These are phyloP conservation scores for Dichomitus squalens DNA, from an alignment of 1,284 basidiomycete species.

Conservation along the genomic window DNA sequence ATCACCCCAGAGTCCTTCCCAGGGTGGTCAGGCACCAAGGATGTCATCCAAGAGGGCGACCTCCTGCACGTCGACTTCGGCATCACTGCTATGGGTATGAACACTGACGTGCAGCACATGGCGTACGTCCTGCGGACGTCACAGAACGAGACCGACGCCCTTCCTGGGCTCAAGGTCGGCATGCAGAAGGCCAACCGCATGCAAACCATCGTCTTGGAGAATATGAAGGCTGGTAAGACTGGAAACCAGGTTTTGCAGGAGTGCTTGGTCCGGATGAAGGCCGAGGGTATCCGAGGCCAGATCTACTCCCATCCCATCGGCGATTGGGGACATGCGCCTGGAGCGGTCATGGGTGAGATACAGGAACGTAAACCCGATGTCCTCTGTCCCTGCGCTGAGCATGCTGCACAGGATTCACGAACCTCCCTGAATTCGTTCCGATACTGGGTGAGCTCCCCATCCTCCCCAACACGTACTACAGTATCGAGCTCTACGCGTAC, in stretches of 20 bases:
- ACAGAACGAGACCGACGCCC: constrained; percentile 43
- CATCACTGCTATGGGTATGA: constrained; percentile 53
- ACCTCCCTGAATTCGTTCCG: constrained; percentile 47
- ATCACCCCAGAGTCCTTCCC: constrained; percentile 46
- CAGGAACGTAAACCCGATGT: neutral
- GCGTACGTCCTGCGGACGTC: constrained; percentile 52
- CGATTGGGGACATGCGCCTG: constrained; percentile 59
- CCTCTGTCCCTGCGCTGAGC: neutral
- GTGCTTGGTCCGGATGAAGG: constrained; percentile 44
- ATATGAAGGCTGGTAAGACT: constrained; percentile 48
- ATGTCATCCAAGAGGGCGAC: constrained; percentile 47
- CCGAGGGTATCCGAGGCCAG: constrained; percentile 48
- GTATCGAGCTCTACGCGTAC: constrained; percentile 54
- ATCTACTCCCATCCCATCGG: constrained; percentile 57
- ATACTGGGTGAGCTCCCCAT: constrained; percentile 47
- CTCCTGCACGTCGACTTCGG: constrained; percentile 58
- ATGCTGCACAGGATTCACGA: constrained; percentile 42
- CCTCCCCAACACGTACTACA: constrained; percentile 49
- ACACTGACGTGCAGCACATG: constrained; percentile 60
- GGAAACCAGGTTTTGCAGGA: constrained; percentile 49
- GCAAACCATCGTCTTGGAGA: constrained; percentile 49
- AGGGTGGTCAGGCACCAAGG: constrained; percentile 45
- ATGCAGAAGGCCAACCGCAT: constrained; percentile 50
- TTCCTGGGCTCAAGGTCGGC: constrained; percentile 45
- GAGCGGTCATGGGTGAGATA: constrained; percentile 49